These are phyloP conservation scores for Lactifluus subvellereus DNA, from an alignment of 768 basidiomycete species.

Conservation along the genomic window DNA sequence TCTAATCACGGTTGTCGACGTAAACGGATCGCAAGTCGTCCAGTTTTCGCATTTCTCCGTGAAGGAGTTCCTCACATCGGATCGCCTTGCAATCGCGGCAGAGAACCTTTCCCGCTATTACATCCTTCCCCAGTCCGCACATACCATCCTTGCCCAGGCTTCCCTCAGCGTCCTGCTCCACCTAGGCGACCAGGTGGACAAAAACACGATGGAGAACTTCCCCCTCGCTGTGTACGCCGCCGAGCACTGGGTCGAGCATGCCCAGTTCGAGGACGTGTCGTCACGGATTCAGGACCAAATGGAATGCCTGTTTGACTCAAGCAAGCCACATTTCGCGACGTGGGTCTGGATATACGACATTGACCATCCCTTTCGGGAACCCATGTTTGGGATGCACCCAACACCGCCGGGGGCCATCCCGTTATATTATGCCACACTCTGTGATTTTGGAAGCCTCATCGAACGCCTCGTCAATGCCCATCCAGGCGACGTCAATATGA, in stretches of 20 bases:
- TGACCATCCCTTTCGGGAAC: neutral
- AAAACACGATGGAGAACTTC: fast-evolving
- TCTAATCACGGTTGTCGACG: no score
- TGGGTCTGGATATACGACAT: constrained; percentile 11
- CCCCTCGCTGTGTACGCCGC: neutral
- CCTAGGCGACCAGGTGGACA: neutral
- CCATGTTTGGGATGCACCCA: neutral
- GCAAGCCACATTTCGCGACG: neutral
- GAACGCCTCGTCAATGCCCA: neutral
- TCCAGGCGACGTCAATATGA: neutral
- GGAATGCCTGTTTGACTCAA: neutral
- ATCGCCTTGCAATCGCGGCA: neutral
- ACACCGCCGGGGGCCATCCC: neutral
- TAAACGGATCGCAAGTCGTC: neutral
- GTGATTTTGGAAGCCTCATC: neutral
- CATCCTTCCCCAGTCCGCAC: neutral
- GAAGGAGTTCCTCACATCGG: constrained; percentile 5
- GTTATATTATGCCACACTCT: neutral
- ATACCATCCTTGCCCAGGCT: neutral
- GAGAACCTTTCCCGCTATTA: neutral
- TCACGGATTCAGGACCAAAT: neutral
- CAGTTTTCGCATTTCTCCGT: constrained; percentile 15
- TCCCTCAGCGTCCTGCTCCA: neutral
- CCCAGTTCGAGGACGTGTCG: neutral
- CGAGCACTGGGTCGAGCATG: constrained; percentile 6